phyloP scores from a whole-genome alignment of 2,329 filamentous ascomycete genomes.

The Bimuria novae-zelandiae region DNA sequence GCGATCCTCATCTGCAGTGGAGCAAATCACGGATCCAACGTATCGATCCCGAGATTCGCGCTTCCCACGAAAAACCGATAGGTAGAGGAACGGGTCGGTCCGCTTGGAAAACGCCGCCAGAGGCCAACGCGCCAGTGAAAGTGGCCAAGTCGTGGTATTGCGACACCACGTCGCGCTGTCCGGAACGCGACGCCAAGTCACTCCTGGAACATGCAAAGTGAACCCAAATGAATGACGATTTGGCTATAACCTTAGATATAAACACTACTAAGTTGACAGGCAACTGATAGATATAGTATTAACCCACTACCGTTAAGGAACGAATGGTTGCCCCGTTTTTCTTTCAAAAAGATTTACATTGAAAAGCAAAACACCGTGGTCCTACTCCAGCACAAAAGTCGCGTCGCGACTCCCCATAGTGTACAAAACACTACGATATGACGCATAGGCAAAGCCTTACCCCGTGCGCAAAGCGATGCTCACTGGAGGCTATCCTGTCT shows the following conservation, averaged over 20 bases:
- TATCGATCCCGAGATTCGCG: too few species aligned
- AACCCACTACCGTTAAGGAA: slow-evolving; percentile 38
- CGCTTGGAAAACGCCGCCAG: too few species aligned
- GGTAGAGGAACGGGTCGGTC: too few species aligned
- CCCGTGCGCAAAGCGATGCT: slow-evolving; percentile 4
- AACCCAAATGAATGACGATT: too few species aligned
- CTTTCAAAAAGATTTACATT: slow-evolving; percentile 17
- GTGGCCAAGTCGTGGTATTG: too few species aligned
- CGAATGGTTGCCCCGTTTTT: slow-evolving; percentile 43
- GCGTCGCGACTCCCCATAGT: slow-evolving; percentile 11
- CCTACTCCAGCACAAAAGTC: too few species aligned
- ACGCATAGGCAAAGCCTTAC: slow-evolving; percentile 8
- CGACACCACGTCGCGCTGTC: too few species aligned
- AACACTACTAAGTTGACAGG: slow-evolving; percentile 34
- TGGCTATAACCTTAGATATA: slow-evolving; percentile 4
- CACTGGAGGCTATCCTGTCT: slow-evolving; percentile 5
- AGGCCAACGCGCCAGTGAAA: too few species aligned
- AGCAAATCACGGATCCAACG: too few species aligned
- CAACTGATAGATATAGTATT: slow-evolving; percentile 44
- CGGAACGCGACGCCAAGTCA: too few species aligned
- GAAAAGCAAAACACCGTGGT: slow-evolving; percentile 14
- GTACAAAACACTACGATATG: slow-evolving; percentile 9
- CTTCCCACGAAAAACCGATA: too few species aligned
- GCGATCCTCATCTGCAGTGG: too few species aligned
- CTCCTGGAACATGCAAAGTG: not conserved